Conservation (phyloP, 2,329 filamentous ascomycete species). For the Macrophomina tecta region DNA sequence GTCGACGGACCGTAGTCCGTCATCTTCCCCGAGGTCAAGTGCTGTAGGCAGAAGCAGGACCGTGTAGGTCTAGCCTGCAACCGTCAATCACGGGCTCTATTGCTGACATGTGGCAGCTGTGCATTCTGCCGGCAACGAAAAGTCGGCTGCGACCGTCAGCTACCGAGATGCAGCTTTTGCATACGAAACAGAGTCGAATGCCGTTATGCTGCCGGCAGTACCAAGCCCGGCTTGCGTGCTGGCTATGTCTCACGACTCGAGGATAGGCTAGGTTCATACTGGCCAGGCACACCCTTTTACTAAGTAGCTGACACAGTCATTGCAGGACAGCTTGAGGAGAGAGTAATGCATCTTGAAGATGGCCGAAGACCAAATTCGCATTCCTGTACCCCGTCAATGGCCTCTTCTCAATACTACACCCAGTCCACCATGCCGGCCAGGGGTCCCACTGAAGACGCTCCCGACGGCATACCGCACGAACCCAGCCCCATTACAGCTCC, state of each 20-base stretch:
- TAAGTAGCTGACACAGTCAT: background rate
- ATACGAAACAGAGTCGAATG: constrained; percentile 33
- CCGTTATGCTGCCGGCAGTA: constrained; percentile 32
- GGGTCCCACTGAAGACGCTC: background rate
- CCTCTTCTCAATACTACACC: background rate
- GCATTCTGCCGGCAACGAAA: constrained; percentile 38
- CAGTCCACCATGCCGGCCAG: too few species aligned
- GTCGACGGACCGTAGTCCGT: background rate
- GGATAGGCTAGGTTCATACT: constrained; percentile 39
- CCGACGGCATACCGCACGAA: background rate
- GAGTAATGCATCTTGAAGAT: constrained; percentile 31
- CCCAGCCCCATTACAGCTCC: background rate
- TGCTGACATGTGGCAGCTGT: constrained; percentile 31
- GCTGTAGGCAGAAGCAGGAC: constrained; percentile 30
- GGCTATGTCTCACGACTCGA: constrained; percentile 48
- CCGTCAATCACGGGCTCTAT: too few species aligned
- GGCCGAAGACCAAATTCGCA: constrained; percentile 8
- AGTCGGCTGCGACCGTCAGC: constrained; percentile 35
- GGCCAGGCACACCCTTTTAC: background rate
- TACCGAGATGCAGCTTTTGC: constrained; percentile 36
- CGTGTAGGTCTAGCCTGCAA: constrained; percentile 30
- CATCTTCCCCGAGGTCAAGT: background rate
- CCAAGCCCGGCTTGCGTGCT: constrained; percentile 50
- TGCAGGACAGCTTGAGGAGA: constrained; percentile 33
- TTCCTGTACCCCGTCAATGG: background rate